phyloP scores from a whole-genome alignment of 1,139 yeast species.

The Zygoascus sp. region DNA sequence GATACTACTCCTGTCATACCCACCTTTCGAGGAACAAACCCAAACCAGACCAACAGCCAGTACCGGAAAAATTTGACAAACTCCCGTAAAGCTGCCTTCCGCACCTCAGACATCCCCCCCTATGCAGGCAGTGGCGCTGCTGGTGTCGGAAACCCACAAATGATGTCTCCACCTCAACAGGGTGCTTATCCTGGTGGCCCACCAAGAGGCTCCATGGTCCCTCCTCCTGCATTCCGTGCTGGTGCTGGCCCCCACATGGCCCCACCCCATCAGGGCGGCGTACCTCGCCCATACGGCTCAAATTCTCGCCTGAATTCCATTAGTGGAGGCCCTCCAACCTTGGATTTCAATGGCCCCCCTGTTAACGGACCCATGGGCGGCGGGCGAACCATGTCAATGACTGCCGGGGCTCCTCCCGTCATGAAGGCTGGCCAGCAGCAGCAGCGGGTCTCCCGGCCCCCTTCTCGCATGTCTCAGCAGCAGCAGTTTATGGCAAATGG shows the following conservation, averaged over 20 bases:
- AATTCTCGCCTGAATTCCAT: constrained; percentile 12
- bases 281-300: constrained; percentile 5
- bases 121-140: too few relatives aligned
- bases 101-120: constrained; percentile 20
- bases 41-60: constrained; percentile 19
- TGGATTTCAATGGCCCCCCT: constrained; percentile 15
- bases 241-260: constrained; percentile 13
- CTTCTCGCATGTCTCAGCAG: constrained; percentile 18
- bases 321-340: constrained; percentile 17
- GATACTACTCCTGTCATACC: constrained; percentile 39
- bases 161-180: constrained; percentile 15
- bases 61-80: constrained; percentile 35
- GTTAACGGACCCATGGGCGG: constrained; percentile 13
- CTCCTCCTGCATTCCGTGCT: constrained; percentile 6
- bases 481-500: constrained; percentile 9
- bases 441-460: constrained; percentile 18
- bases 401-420: constrained; percentile 11
- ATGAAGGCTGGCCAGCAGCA: constrained; percentile 1
- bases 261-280: constrained; percentile 15
- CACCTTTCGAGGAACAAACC: constrained; percentile 24
- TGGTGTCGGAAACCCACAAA: constrained; percentile 16
- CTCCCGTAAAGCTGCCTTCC: constrained; percentile 26
- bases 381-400: constrained; percentile 21
- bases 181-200: constrained; percentile 11
- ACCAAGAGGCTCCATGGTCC: not conserved